Percentiles rank a stretch among this genome's conserved stretches.
phyloP scores from a whole-genome alignment of 345 rosid species.

The Camelina sativa region DNA sequence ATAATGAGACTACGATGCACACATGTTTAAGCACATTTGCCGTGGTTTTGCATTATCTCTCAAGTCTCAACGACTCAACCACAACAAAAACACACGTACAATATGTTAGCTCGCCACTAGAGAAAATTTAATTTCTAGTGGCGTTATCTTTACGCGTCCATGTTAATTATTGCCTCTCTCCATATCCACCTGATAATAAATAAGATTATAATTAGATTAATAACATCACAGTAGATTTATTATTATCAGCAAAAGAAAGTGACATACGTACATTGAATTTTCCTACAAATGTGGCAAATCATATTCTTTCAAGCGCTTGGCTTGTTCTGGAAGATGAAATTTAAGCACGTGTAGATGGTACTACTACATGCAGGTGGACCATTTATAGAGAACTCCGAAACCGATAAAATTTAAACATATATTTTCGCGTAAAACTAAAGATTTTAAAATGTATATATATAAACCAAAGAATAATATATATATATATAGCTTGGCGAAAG shows the following conservation, averaged over 20 bases:
- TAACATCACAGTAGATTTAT: background rate
- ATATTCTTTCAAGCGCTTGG: slow-evolving; percentile 3
- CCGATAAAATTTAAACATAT: background rate
- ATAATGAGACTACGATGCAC: background rate
- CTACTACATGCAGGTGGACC: background rate
- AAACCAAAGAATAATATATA: no score
- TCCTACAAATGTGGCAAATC: background rate
- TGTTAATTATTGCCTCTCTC: background rate
- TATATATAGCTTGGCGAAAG: background rate
- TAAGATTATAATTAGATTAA: no score
- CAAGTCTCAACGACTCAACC: background rate
- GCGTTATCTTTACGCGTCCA: background rate
- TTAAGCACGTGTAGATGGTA: background rate
- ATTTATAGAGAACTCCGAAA: background rate
- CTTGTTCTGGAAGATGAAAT: background rate
- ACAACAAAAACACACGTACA: background rate
- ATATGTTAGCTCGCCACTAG: background rate
- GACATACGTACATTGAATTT: background rate
- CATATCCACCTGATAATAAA: background rate
- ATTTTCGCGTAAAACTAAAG: no score
- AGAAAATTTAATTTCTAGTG: background rate
- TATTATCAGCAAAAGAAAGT: background rate
- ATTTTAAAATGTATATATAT: no score
- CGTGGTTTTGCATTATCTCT: background rate
- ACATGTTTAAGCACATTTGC: background rate